A percentile compares a stretch with the other conserved stretches of the same genome.
phyloP scores from a whole-genome alignment of 2,329 filamentous ascomycete species.

The Aspergillus arachidicola region DNA sequence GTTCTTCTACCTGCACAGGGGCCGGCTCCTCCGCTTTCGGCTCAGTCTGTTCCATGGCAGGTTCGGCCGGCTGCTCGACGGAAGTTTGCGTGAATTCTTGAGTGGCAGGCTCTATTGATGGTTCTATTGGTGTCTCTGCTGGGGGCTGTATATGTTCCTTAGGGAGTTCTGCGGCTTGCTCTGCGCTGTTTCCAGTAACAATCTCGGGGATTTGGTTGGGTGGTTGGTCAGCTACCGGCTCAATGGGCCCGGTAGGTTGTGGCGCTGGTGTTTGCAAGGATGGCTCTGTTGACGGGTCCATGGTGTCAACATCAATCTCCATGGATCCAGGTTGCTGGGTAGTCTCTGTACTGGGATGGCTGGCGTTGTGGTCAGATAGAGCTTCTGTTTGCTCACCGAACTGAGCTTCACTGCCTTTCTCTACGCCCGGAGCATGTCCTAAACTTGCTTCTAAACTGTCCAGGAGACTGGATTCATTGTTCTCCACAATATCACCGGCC shows the following conservation, averaged over 20 bases:
- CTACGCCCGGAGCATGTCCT: slow-evolving; percentile 7
- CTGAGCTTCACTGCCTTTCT: slow-evolving; percentile 4
- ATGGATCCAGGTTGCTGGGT: background rate
- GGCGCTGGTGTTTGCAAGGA: background rate
- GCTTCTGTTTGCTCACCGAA: slow-evolving; percentile 6
- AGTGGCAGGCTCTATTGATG: background rate
- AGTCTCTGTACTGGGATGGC: slow-evolving; percentile 2
- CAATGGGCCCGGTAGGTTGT: background rate
- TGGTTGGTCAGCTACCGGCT: background rate
- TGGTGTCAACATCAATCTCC: slow-evolving; percentile 5
- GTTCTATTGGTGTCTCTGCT: background rate
- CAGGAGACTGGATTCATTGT: slow-evolving; percentile 48
- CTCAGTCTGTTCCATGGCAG: background rate
- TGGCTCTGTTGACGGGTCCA: slow-evolving; percentile 3
- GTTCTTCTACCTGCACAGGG: background rate
- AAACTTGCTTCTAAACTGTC: slow-evolving; percentile 52
- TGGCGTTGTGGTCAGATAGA: background rate
- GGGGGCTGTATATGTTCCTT: background rate
- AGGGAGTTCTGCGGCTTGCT: background rate
- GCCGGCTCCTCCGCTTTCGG: background rate
- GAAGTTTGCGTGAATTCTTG: slow-evolving; percentile 1
- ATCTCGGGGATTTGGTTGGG: background rate
- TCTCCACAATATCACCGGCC: slow-evolving; percentile 6
- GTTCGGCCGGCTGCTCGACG: slow-evolving; percentile 3
- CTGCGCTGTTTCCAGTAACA: background rate